Percentiles rank a stretch among this genome's conserved stretches.
phyloP scores from a whole-genome alignment of 306 rosid species.

The Cucurbita ficifolia region DNA sequence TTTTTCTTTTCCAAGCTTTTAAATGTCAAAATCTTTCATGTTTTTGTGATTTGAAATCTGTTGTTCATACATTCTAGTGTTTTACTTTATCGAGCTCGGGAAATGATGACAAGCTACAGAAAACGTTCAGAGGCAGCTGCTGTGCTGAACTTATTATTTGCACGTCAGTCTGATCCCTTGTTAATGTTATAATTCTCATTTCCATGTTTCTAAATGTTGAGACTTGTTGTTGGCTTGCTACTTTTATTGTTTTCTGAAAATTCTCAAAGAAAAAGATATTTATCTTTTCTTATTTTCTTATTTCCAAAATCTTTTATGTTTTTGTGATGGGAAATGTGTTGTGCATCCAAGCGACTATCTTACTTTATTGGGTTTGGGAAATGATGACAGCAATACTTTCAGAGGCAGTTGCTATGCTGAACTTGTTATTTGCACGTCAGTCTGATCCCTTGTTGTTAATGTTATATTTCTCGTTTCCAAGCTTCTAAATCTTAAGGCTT shows the following conservation, averaged over 20 bases:
- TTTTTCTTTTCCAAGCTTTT: too few relatives aligned
- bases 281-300: too few relatives aligned
- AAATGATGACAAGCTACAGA: conserved; percentile 5
- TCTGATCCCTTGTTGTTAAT: conserved; percentile 11
- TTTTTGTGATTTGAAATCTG: background rate
- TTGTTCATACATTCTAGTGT: background rate
- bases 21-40: too few relatives aligned
- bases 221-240: background rate
- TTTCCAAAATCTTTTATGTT: background rate
- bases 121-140: background rate
- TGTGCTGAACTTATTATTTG: background rate
- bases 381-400: conserved; percentile 3
- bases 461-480: background rate
- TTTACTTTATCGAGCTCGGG: background rate
- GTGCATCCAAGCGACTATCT: background rate
- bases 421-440: conserved; percentile 18
- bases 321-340: background rate
- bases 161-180: too few relatives aligned
- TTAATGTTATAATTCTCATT: too few relatives aligned
- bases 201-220: too few relatives aligned
- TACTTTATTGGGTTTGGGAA: conserved; percentile 1
- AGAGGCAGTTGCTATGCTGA: conserved; percentile 13
- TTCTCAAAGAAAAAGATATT: too few relatives aligned
- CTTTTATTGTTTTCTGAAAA: too few relatives aligned
- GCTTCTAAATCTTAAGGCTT: background rate